Percentiles rank a stretch among this genome's conserved stretches.
These are phyloP conservation scores for Aspergillus bertholletiae DNA, from an alignment of 495 filamentous ascomycete genomes.

Conservation along the genomic window DNA sequence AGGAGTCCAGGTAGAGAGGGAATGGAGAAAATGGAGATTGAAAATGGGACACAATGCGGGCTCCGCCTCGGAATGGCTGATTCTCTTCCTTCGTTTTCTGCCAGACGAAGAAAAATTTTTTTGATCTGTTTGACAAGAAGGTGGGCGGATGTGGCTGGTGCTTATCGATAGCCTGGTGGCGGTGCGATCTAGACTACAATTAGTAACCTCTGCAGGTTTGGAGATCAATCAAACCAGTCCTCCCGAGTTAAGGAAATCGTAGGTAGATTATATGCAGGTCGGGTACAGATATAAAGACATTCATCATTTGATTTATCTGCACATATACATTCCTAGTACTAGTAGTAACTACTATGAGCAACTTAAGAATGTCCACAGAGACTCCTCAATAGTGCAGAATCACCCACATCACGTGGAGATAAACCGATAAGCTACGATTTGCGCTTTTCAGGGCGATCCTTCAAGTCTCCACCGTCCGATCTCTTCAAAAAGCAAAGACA, in stretches of 20 bases:
- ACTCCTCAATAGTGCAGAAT: too few species aligned
- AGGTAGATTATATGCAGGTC: too few species aligned
- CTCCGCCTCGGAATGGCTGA: slow-evolving; percentile 19
- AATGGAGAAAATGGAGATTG: not conserved
- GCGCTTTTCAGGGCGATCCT: slow-evolving; percentile 6
- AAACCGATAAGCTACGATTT: slow-evolving; percentile 17
- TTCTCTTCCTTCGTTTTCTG: slow-evolving; percentile 24
- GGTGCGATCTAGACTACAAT: too few species aligned
- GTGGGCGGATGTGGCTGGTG: slow-evolving; percentile 30
- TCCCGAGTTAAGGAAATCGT: too few species aligned
- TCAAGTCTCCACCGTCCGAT: not conserved
- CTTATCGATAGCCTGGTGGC: slow-evolving; percentile 43
- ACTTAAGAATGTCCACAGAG: too few species aligned
- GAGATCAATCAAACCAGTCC: too few species aligned
- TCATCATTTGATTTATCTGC: too few species aligned
- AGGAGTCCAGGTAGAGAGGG: not conserved
- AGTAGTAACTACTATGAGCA: too few species aligned
- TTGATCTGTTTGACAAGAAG: slow-evolving; percentile 19
- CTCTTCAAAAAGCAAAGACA: not conserved
- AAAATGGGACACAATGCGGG: slow-evolving; percentile 20
- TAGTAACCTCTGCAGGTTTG: too few species aligned
- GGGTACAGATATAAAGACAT: too few species aligned
- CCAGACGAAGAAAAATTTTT: slow-evolving; percentile 20
- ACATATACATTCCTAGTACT: too few species aligned
- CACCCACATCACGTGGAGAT: slow-evolving; percentile 21